Evolutionary conservation across 768 basidiomycete species (phyloP).

Genomic region (Boletellus emodensis): DNA sequence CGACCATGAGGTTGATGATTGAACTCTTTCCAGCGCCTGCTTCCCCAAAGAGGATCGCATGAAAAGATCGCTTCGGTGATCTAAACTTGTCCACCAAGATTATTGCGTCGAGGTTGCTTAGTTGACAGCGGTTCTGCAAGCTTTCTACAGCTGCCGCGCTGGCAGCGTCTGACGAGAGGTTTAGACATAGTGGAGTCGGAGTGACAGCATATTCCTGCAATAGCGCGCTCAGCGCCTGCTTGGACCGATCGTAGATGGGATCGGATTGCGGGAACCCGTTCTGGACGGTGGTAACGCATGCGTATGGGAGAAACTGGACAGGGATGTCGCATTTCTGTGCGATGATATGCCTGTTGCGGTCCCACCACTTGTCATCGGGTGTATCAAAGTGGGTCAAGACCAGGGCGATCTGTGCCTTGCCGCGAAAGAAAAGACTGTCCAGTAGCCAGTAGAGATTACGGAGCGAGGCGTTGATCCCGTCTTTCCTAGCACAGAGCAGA

Average conservation of each 20-base stretch:
- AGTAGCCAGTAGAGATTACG: conserved; percentile 37
- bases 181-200: conserved; percentile 11
- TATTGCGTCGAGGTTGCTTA: conserved; percentile 10
- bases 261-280: neutral
- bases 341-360: conserved; percentile 23
- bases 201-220: conserved; percentile 5
- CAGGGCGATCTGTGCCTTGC: conserved; percentile 34
- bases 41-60: conserved; percentile 39
- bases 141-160: neutral
- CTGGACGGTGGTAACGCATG: conserved; percentile 20
- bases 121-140: conserved; percentile 11
- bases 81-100: conserved; percentile 12
- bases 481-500: conserved; percentile 37
- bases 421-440: conserved; percentile 35
- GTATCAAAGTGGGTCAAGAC: conserved; percentile 38
- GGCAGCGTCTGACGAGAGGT: conserved; percentile 12
- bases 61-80: conserved; percentile 16
- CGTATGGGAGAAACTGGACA: conserved; percentile 6
- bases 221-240: conserved; percentile 5
- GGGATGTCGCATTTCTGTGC: conserved; percentile 14
- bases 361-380: conserved; percentile 38
- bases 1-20: conserved; percentile 38
- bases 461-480: conserved; percentile 34
- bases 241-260: conserved; percentile 12
- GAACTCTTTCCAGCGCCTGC: conserved; percentile 40